Percentiles rank a stretch among this genome's conserved stretches.
Evolutionary conservation across 495 filamentous ascomycete genomes (phyloP).

Genomic region (Lepraria neglecta): DNA sequence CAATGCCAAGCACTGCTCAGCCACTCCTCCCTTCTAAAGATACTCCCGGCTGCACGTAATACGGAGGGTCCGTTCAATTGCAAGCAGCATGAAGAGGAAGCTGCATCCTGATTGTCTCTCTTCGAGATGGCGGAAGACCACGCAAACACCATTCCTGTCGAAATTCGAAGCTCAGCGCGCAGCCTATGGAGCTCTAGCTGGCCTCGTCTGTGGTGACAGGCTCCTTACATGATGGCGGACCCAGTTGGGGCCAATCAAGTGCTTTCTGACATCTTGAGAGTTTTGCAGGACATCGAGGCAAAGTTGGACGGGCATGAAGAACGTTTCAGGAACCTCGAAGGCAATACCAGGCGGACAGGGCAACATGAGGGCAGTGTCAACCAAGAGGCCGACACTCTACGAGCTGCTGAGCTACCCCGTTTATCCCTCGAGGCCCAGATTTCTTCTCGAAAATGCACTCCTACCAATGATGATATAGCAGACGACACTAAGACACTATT

Average conservation of each 20-base stretch:
- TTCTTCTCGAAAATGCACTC: constrained; percentile 14
- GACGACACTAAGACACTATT: constrained; percentile 5
- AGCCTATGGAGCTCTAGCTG: neutral
- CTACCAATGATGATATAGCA: neutral
- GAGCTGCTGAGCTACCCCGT: neutral
- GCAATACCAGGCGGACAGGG: constrained; percentile 3
- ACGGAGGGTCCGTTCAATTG: neutral
- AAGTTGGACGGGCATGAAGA: constrained; percentile 24
- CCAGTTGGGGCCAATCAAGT: neutral
- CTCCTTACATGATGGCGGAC: constrained; percentile 10
- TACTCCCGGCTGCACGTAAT: no score
- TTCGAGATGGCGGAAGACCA: neutral
- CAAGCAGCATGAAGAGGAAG: neutral
- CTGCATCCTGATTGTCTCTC: neutral
- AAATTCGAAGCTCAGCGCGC: neutral
- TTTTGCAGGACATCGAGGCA: constrained; percentile 25
- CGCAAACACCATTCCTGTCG: neutral
- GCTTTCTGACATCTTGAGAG: constrained; percentile 20
- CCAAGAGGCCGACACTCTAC: constrained; percentile 3
- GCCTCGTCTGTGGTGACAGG: neutral
- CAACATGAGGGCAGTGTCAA: neutral
- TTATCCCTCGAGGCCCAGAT: neutral
- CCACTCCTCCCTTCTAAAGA: neutral
- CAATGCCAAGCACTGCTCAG: neutral
- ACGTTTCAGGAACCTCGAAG: constrained; percentile 21